Evolutionary conservation across 805 yeast species (phyloP).

Genomic region (Candida awuae): DNA sequence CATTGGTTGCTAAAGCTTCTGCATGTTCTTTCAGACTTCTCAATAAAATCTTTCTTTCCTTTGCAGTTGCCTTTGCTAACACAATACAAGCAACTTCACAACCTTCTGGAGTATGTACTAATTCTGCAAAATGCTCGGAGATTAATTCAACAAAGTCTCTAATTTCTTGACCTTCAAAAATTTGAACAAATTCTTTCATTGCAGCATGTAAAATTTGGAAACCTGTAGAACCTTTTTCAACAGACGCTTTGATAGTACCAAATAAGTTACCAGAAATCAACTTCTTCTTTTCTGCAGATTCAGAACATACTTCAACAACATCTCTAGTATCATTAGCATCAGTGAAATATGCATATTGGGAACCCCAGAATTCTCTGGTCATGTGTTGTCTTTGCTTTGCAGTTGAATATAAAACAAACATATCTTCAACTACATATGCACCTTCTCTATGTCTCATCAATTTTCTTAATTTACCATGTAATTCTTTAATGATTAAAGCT

Average conservation of each 20-base stretch:
- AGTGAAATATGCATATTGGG: constrained; percentile 85
- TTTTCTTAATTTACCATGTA: constrained; percentile 86
- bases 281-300: constrained; percentile 69
- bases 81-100: constrained; percentile 80
- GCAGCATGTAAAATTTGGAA: constrained; percentile 95
- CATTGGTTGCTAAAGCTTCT: constrained; percentile 70
- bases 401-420: constrained; percentile 75
- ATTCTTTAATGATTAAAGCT: constrained; percentile 65
- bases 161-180: constrained; percentile 61
- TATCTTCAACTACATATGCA: constrained; percentile 94
- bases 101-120: constrained; percentile 94
- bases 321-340: constrained; percentile 59
- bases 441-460: constrained; percentile 96
- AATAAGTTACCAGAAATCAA: constrained; percentile 66
- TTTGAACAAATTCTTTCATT: constrained; percentile 77
- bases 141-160: constrained; percentile 76
- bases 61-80: constrained; percentile 78
- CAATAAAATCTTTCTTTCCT: constrained; percentile 78
- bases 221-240: constrained; percentile 92
- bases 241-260: constrained; percentile 82
- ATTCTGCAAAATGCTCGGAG: constrained; percentile 84
- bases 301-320: constrained; percentile 57
- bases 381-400: constrained; percentile 81
- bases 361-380: constrained; percentile 95
- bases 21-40: constrained; percentile 70